Evolutionary conservation across 208 protist species (phyloP).

Genomic region (Crithidia sp.): DNA sequence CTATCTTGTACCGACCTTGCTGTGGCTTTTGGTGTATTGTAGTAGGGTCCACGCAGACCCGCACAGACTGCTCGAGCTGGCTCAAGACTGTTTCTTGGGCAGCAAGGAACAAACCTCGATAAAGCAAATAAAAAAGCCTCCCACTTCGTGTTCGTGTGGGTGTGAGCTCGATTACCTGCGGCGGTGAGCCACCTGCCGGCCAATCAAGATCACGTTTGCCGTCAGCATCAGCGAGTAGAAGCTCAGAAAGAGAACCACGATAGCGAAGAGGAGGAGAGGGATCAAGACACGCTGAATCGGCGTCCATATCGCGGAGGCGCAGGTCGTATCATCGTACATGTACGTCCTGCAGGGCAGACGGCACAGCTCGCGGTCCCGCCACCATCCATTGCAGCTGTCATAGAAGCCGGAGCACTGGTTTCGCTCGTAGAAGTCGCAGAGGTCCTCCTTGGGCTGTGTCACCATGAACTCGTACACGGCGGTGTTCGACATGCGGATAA

Average conservation of each 20-base stretch:
- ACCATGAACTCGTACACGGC: neutral
- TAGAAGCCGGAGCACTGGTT: constrained; percentile 12
- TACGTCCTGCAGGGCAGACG: neutral
- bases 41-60: too few relatives aligned
- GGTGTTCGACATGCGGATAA: neutral
- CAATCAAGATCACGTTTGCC: constrained; percentile 1
- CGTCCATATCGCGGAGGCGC: neutral
- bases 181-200: neutral
- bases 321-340: neutral
- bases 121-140: too few relatives aligned
- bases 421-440: constrained; percentile 14
- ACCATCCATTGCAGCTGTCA: neutral
- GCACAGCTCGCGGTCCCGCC: neutral
- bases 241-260: neutral
- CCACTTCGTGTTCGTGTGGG: too few relatives aligned
- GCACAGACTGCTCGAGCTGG: too few relatives aligned
- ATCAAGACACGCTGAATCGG: neutral
- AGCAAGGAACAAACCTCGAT: too few relatives aligned
- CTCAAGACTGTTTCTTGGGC: too few relatives aligned
- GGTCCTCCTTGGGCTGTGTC: neutral
- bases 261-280: constrained; percentile 8
- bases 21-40: too few relatives aligned
- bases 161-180: neutral
- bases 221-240: constrained; percentile 7
- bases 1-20: too few relatives aligned